Conservation (phyloP, 805 yeast species). For the Spathaspora arborariae region DNA sequence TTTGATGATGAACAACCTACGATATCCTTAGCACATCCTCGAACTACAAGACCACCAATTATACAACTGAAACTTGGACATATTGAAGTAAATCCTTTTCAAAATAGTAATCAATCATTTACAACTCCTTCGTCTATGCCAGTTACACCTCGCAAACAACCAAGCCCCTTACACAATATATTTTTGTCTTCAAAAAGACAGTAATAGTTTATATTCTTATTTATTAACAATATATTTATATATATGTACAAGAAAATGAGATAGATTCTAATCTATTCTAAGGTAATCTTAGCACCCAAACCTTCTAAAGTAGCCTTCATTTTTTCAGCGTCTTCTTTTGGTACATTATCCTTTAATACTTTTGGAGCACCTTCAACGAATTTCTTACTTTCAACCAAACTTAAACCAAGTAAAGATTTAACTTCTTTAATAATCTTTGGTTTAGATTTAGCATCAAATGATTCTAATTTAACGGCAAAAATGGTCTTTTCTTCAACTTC, state of each 20-base stretch:
- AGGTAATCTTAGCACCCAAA: constrained; percentile 86
- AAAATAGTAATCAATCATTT: background rate
- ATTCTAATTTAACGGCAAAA: constrained; percentile 85
- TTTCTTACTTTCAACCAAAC: constrained; percentile 95
- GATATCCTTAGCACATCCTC: background rate
- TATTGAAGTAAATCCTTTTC: background rate
- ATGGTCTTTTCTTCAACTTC: constrained; percentile 88
- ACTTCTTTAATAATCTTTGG: constrained; percentile 98
- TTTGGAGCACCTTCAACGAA: constrained; percentile 98
- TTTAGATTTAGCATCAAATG: constrained; percentile 91
- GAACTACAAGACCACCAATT: background rate
- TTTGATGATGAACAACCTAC: background rate
- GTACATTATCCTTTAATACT: constrained; percentile 88
- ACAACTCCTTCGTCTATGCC: too few species aligned
- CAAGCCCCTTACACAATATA: background rate
- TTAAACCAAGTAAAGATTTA: constrained; percentile 83
- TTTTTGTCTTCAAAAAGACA: background rate
- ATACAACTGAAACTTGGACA: background rate
- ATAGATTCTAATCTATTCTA: constrained; percentile 55
- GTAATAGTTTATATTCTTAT: background rate
- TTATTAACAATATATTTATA: constrained; percentile 3
- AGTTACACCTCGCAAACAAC: background rate
- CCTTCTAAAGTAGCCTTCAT: constrained; percentile 89
- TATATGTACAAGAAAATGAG: constrained; percentile 13
- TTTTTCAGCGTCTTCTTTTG: constrained; percentile 98